phyloP scores from a whole-genome alignment of 176 grass and related monocot genomes.

The Lolium multiflorum region DNA sequence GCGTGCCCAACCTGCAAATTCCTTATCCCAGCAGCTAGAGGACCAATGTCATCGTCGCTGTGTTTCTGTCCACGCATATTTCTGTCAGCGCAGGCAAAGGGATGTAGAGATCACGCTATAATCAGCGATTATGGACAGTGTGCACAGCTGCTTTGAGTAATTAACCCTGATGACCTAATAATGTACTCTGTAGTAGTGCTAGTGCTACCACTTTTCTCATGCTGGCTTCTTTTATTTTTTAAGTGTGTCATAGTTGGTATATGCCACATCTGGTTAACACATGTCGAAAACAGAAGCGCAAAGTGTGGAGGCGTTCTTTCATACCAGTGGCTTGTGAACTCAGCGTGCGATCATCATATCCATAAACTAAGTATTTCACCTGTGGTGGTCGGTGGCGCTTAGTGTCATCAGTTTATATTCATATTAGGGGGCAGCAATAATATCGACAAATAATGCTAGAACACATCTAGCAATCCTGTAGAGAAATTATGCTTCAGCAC shows the following conservation, averaged over 20 bases:
- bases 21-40: conserved; percentile 40
- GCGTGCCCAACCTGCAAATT: conserved; percentile 12
- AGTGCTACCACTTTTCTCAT: not conserved
- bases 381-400: not conserved
- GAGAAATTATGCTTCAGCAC: not conserved
- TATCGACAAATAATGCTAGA: conserved; percentile 9
- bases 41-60: conserved; percentile 21
- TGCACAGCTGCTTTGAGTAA: not conserved
- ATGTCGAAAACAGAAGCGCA: not conserved
- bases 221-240: not conserved
- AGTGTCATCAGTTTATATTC: conserved; percentile 8
- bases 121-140: not conserved
- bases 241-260: not conserved
- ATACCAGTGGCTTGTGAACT: conserved; percentile 1
- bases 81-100: not conserved
- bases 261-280: not conserved
- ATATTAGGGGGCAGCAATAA: conserved; percentile 23
- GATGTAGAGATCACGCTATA: not conserved
- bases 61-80: conserved; percentile 41
- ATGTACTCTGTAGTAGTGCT: not conserved
- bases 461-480: not conserved
- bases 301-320: not conserved
- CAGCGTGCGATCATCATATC: not conserved
- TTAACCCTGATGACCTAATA: not conserved
- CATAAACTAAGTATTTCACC: conserved; percentile 9